Conservation (phyloP, 2,329 filamentous ascomycete genomes). For the Phialophora verrucosa region DNA sequence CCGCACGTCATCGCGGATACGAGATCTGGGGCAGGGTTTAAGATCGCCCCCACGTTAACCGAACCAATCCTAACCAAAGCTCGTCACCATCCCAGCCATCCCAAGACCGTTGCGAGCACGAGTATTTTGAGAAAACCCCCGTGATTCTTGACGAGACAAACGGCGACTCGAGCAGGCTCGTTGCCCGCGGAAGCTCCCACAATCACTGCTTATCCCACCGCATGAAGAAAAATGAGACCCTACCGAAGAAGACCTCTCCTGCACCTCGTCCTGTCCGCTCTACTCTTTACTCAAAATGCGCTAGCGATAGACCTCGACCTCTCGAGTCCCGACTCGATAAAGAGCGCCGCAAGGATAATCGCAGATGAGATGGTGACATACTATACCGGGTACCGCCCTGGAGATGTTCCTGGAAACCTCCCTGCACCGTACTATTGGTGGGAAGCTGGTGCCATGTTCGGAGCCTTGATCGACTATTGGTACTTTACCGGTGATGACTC, state of each 20-base stretch:
- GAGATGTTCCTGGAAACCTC: conserved; percentile 58
- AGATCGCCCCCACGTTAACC: conserved; percentile 23
- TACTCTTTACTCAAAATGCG: conserved; percentile 31
- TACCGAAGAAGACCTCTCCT: conserved; percentile 31
- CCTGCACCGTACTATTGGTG: conserved; percentile 65
- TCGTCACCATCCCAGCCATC: neutral
- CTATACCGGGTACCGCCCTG: conserved; percentile 57
- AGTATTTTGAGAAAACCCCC: neutral
- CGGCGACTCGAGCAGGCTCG: conserved; percentile 10
- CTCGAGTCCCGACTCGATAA: conserved; percentile 51
- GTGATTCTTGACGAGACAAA: neutral
- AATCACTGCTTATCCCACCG: neutral
- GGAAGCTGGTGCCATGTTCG: conserved; percentile 76
- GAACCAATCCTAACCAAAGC: conserved; percentile 17
- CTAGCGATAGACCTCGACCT: conserved; percentile 37
- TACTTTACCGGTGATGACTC: conserved; percentile 75
- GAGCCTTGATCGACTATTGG: conserved; percentile 80
- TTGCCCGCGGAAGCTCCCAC: neutral
- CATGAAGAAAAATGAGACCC: conserved; percentile 27
- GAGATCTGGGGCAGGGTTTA: conserved; percentile 18
- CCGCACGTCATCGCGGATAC: conserved; percentile 18
- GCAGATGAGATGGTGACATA: conserved; percentile 58
- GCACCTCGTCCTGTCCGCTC: conserved; percentile 17
- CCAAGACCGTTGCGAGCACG: neutral
- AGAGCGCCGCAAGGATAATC: conserved; percentile 51